Base-by-base conservation (phyloP, 1,284 basidiomycete species). In the Boletus smithii region DNA sequence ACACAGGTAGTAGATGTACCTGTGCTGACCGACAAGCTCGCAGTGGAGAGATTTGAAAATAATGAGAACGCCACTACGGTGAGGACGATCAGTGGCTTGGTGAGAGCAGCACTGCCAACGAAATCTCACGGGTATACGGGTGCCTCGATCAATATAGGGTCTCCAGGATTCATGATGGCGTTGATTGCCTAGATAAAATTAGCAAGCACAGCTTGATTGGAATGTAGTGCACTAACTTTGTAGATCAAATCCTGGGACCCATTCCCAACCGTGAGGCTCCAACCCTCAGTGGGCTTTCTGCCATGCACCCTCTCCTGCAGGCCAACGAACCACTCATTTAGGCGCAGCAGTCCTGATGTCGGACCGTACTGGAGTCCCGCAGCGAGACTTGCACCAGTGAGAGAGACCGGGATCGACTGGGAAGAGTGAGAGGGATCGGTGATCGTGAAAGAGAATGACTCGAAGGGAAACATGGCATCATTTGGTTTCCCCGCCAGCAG, bases 401-500 rank as follows among this genome's bases (percentile, higher is more conserved):
- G 67, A 8, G 69, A 73, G 32, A 85, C 67, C 2, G 70, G 65
- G 11, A 69, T 65, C 41, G 77, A 73, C 48, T 73, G 61, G n/a
- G 60, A 61, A 31, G 72, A 69, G 49, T 77, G 66, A 24, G 60
- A 68, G 1, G 79, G 83, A 17, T 75, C 75, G 16, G 73, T 73
- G 18, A 73, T 42, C 8, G 73, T 79, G 60, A 89, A 76, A 39
- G 76, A 80, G 54, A 97, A 69, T 2, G 82, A 81, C 7, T 83
- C 82, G 66, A 98, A 88, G 1, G 95, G 95, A 71, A 97, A 98
- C 14, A 91, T 90, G 4, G 76, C 71, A n/a, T 86, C 79, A 63
- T 95, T 95, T 22, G 95, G 95, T 69, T 89, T 89, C 35, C 87
- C 87, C 0, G 85, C 84, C n/a, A 93, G 79, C 49, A 97, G 76